Base-by-base conservation (phyloP, 2,329 filamentous ascomycete genomes). In the Zalaria sp. region DNA sequence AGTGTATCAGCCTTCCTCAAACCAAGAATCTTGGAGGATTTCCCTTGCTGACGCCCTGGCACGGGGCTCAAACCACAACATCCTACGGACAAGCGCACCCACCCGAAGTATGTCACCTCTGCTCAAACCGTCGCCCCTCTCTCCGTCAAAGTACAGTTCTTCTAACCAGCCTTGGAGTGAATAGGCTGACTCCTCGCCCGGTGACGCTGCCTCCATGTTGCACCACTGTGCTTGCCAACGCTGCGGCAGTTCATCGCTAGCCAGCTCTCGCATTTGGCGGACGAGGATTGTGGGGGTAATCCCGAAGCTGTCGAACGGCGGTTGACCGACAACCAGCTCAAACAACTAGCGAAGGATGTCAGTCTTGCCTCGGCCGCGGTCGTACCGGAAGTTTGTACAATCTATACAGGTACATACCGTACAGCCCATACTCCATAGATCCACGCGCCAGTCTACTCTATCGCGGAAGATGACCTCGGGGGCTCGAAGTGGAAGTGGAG, bases 391-490 rank as follows among this genome's bases (percentile, higher is more conserved):
- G 10, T 11, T 40, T 35, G n/a, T 41, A 18, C 6, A 11, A 29
- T 25, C 6, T 35, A 18, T 10, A 26, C 29, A 41, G 56, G 55
- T 41, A 18, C 18, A 18, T 43, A 64, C 59, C 45, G 60, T 51
- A 36, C 56, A 63, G 2, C 55, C 61, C 49, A 58, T 51, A 45
- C 58, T 58, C 61, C 59, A 65, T 9, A 64, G 43, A 39, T 65
- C 59, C 4, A 64, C 53, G 38, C 50, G 54, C 50, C 59, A 47
- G 49, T 64, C 56, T 37, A 60, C 42, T 7, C 38, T 41, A 26
- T 64, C 59, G 37, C 49, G 35, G 41, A 65, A 63, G 25, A 66
- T 53, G 39, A 60, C 46, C 48, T 66, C 62, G 1, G 62, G 62
- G 35, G 62, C 55, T 7, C 57, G 54, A 40, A 64, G 34, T 41